Evolutionary conservation across 2,329 filamentous ascomycete genomes (phyloP), one percentile per base, ranked within the genome.

Genomic region (Albophoma yamanashiensis): DNA sequence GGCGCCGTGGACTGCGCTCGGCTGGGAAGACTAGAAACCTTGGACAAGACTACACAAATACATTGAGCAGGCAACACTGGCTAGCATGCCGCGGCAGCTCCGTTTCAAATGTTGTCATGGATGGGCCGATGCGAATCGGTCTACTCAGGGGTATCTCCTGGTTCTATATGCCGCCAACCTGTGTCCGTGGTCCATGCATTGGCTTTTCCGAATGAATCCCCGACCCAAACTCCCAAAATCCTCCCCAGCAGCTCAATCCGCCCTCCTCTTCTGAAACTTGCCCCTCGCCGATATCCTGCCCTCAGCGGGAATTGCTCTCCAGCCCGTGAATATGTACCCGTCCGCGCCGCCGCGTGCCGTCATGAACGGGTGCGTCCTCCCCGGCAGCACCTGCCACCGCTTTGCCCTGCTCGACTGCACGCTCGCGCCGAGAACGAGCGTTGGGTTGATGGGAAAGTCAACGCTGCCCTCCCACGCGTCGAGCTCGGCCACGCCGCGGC

Each of bases 331-430:
- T 4, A 99, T 72, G 72, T 91, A 99, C 0, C 94, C 94, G 69
- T 97, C 93, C 0, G 91, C 86, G 0, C 93, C 93, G 25, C 94
- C 94, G 47, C 84, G 82, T 43, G 86, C 86, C 62, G 90, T 96
- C 94, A 99, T 99, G 59, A 95, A 74, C 8, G 94, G 94, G 76
- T 99, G 94, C 58, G 94, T 97, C 59, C 94, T 79, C 0, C 91
- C 90, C 0, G 94, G 94, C 55, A 99, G 74, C 2, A 97, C 92
- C 77, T 99, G 94, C 90, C 91, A 97, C 58, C 84, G 80, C 63
- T 89, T 82, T 6, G 89, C 87, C 17, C 91, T 81, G 56, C 88
- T 89, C 2, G 87, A 94, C 75, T 97, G 92, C 58, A 99, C 79
- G 15, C 82, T 85, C 0, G 91, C 86, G 0, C 88, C 90, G 0